Conservation (phyloP, 306 rosid species). For the Lablab purpureus region DNA sequence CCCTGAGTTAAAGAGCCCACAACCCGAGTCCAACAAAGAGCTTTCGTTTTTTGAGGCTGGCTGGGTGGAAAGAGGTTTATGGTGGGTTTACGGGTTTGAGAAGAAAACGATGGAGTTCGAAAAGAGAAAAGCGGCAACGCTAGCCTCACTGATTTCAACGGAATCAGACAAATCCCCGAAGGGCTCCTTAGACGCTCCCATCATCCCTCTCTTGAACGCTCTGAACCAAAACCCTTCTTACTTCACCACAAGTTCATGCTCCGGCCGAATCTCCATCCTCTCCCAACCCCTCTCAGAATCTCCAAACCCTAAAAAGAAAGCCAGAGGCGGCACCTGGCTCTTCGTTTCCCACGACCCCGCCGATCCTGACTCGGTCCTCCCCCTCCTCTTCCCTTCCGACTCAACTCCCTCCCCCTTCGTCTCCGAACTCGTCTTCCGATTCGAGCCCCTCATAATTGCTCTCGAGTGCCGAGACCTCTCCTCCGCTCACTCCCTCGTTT, state of each 20-base stretch:
- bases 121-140: constrained; percentile 73
- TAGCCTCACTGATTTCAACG: constrained; percentile 66
- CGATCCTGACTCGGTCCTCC: constrained; percentile 66
- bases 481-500: constrained; percentile 82
- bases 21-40: neutral
- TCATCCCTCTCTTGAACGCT: constrained; percentile 75
- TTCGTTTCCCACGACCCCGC: constrained; percentile 81
- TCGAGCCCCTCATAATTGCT: constrained; percentile 90
- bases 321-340: constrained; percentile 88
- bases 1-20: neutral
- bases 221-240: constrained; percentile 69
- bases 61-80: no score
- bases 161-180: constrained; percentile 86
- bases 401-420: constrained; percentile 35
- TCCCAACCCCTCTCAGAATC: constrained; percentile 60
- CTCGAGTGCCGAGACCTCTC: constrained; percentile 80
- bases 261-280: constrained; percentile 90
- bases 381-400: constrained; percentile 64
- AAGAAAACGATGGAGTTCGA: constrained; percentile 67
- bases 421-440: constrained; percentile 80
- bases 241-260: constrained; percentile 97
- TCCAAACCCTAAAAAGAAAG: constrained; percentile 69
- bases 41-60: no score
- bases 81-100: constrained; percentile 7
- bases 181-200: constrained; percentile 77